Evolutionary conservation across 805 yeast species (phyloP).

Genomic region (Naumovozyma baii): DNA sequence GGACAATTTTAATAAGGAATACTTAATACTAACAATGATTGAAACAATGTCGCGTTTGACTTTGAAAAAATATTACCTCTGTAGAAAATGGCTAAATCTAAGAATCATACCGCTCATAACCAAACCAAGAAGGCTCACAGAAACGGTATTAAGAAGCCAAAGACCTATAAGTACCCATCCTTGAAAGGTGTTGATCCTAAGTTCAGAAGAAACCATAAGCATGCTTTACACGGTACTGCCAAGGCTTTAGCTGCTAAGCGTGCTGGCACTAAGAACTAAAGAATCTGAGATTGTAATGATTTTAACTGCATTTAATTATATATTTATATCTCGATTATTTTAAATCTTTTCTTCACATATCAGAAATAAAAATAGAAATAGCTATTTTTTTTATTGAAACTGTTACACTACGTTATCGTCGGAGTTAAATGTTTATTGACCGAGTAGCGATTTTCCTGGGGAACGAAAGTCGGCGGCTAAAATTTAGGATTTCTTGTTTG

Average conservation of each 20-base stretch:
- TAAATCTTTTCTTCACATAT: neutral
- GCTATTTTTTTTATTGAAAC: too few relatives aligned
- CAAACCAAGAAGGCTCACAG: slow-evolving; percentile 99
- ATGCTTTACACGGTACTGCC: slow-evolving; percentile 96
- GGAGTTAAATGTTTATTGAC: too few relatives aligned
- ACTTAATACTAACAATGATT: neutral
- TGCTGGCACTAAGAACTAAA: slow-evolving; percentile 39
- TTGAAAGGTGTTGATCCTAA: slow-evolving; percentile 98
- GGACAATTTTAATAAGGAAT: too few relatives aligned
- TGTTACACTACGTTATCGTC: too few relatives aligned
- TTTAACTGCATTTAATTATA: neutral
- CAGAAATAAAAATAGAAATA: too few relatives aligned
- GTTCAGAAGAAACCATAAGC: slow-evolving; percentile 99
- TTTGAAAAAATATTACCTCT: neutral
- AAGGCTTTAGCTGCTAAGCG: slow-evolving; percentile 82
- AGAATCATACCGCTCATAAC: slow-evolving; percentile 99
- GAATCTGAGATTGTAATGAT: neutral
- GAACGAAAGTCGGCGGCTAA: too few relatives aligned
- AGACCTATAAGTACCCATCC: slow-evolving; percentile 95
- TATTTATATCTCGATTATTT: neutral
- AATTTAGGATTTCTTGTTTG: too few relatives aligned
- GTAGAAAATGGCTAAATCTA: slow-evolving; percentile 86
- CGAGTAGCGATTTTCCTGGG: too few relatives aligned
- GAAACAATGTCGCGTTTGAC: neutral
- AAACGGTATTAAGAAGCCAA: slow-evolving; percentile 99